phyloP scores from a whole-genome alignment of 2,329 filamentous ascomycete genomes.

The Hirsutella rhossiliensis region DNA sequence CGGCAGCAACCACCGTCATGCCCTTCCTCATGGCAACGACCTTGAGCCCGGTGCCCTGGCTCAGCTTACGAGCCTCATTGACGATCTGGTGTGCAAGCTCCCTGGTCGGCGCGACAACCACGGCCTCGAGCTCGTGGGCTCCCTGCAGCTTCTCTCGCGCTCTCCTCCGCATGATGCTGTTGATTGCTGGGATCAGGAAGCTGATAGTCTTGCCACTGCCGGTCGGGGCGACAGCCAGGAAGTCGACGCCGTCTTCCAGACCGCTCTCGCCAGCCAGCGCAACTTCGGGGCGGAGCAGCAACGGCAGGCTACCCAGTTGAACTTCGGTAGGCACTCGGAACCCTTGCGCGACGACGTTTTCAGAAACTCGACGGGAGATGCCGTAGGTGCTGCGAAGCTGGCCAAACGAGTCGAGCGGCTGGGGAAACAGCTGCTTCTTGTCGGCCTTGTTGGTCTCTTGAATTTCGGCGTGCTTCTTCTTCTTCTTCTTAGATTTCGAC shows the following conservation, averaged over 20 bases:
- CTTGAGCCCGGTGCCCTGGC: constrained; percentile 62
- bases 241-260: constrained; percentile 43
- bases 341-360: constrained; percentile 74
- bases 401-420: constrained; percentile 66
- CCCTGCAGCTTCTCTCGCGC: constrained; percentile 27
- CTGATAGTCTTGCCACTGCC: constrained; percentile 94
- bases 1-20: constrained; percentile 51
- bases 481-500: constrained; percentile 44
- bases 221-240: constrained; percentile 83
- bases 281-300: constrained; percentile 51
- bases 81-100: constrained; percentile 71
- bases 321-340: constrained; percentile 88
- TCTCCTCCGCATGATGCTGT: constrained; percentile 53
- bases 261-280: constrained; percentile 30
- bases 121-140: constrained; percentile 44
- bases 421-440: constrained; percentile 58
- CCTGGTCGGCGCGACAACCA: constrained; percentile 69
- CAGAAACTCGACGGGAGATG: constrained; percentile 60
- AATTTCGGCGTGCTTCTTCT: constrained; percentile 27
- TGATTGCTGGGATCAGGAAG: constrained; percentile 79
- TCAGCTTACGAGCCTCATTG: constrained; percentile 76
- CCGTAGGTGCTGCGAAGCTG: constrained; percentile 60
- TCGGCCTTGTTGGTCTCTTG: constrained; percentile 32
- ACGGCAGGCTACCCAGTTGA: constrained; percentile 73
- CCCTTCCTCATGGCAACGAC: constrained; percentile 77